Evolutionary conservation across 257 asterid genomes (phyloP), one percentile per base, ranked within the genome.

Genomic region (Lithospermum erythrorhizon): DNA sequence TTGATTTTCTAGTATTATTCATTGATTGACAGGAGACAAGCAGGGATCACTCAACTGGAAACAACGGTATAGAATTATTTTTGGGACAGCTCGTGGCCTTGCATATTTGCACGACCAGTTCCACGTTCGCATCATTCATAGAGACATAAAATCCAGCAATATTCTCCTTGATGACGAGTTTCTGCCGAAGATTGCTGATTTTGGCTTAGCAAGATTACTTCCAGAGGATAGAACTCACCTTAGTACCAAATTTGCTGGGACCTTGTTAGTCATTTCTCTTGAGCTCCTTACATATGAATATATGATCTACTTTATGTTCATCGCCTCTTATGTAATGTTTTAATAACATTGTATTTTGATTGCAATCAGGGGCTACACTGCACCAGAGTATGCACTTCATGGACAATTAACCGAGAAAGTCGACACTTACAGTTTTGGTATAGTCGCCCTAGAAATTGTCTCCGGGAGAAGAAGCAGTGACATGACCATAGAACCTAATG

Each of bases 181-280:
- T 48, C 86, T 76, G 56, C 80, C 89, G 45, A 86, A 86, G 23
- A 81, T 89, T 54, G 90, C 87, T 41, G 95, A 89, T 76, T 89
- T 89, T 32, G 97, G 97, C 6, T 47, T 89, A 74, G 95, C 81
- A 11, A 84, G 84, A 72, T 91, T 86, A 64, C 63, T 86, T 14
- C 97, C 97, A 0, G 91, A 78, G 73, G 80, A 84, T 67, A 81
- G 72, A 78, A 82, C 81, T 41, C 95, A 89, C 65, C 75, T 89
- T 61, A 89, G 93, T 78, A 89, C 95, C 47, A 87, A 75, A 74
- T 89, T 89, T 78, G 95, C 95, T 1, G 95, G 95, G 53, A 86
- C 97, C 63, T 68, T 89, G 97, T 86, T 73, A 73, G 95, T 35
- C 20, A 29, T 35, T 17, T 49, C 4, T 54, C 11, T 35, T 37